Evolutionary conservation across 495 filamentous ascomycete species (phyloP).

Genomic region (Cercophora scortea): DNA sequence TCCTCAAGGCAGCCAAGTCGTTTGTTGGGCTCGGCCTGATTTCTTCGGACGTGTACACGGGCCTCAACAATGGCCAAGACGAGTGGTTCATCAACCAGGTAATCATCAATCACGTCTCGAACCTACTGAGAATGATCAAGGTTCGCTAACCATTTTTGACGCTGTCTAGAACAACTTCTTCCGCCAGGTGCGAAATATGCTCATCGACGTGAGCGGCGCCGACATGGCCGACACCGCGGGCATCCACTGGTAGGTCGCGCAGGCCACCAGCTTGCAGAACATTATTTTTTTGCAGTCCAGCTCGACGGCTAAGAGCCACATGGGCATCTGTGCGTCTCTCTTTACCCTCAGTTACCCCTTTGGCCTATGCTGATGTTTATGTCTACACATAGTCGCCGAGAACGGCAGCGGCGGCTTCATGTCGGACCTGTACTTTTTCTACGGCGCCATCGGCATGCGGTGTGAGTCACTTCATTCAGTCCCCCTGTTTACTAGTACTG

Average conservation of each 20-base stretch:
- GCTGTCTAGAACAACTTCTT: constrained; percentile 86
- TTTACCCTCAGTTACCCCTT: too few relatives aligned
- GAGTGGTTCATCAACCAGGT: constrained; percentile 16
- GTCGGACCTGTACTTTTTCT: constrained; percentile 65
- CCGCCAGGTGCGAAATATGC: constrained; percentile 83
- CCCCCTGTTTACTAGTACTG: too few relatives aligned
- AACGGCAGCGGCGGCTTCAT: constrained; percentile 66
- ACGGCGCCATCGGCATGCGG: constrained; percentile 59
- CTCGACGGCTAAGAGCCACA: constrained; percentile 53
- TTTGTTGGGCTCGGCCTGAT: constrained; percentile 44
- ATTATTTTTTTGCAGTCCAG: constrained; percentile 67
- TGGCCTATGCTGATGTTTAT: too few relatives aligned
- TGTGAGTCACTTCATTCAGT: too few relatives aligned
- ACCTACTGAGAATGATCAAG: not conserved
- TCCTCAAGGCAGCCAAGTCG: too few relatives aligned
- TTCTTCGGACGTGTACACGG: constrained; percentile 38
- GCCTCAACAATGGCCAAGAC: constrained; percentile 15
- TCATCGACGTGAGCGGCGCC: constrained; percentile 71
- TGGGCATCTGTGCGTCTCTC: too few relatives aligned
- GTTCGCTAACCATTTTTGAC: constrained; percentile 13
- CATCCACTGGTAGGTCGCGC: constrained; percentile 93
- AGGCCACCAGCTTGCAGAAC: constrained; percentile 85
- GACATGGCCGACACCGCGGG: constrained; percentile 54
- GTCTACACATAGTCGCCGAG: too few relatives aligned
- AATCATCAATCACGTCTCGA: not conserved